Evolutionary conservation across 148 eudicot species (phyloP).

Genomic region (Fagopyrum tataricum): DNA sequence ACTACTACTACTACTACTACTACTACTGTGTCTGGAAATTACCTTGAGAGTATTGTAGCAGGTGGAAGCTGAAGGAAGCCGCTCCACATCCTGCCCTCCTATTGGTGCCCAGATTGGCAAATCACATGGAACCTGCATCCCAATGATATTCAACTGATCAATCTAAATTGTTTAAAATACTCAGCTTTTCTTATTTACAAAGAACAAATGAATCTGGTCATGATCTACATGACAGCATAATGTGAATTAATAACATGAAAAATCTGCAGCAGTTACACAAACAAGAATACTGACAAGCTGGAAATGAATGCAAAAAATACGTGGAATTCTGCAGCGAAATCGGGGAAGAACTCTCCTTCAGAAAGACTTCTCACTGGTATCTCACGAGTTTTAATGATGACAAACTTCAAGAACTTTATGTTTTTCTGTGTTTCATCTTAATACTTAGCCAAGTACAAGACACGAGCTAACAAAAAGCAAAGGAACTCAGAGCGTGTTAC

Average conservation of each 20-base stretch:
- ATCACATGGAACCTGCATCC: constrained; percentile 70
- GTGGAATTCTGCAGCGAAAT: background rate
- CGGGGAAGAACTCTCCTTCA: background rate
- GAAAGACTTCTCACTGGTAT: too few species aligned
- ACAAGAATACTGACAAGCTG: background rate
- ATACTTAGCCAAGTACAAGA: too few species aligned
- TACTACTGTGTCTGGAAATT: constrained; percentile 12
- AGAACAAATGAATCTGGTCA: background rate
- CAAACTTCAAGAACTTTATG: too few species aligned
- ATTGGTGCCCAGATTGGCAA: constrained; percentile 84
- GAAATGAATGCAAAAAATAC: background rate
- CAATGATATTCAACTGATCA: background rate
- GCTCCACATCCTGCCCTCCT: constrained; percentile 97
- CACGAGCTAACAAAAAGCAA: too few species aligned
- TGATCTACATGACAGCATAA: background rate
- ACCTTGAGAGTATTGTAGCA: constrained; percentile 99
- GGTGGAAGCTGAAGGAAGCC: constrained; percentile 98
- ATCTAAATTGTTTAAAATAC: background rate
- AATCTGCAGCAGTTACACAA: background rate
- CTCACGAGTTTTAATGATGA: too few species aligned
- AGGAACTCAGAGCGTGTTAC: too few species aligned
- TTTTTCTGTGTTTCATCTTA: too few species aligned
- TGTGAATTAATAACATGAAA: constrained; percentile 2
- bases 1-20: background rate
- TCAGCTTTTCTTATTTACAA: background rate